Percentiles rank a stretch among this genome's conserved stretches.
phyloP scores from a whole-genome alignment of 495 filamentous ascomycete species.

The Penicillium diatomitis region DNA sequence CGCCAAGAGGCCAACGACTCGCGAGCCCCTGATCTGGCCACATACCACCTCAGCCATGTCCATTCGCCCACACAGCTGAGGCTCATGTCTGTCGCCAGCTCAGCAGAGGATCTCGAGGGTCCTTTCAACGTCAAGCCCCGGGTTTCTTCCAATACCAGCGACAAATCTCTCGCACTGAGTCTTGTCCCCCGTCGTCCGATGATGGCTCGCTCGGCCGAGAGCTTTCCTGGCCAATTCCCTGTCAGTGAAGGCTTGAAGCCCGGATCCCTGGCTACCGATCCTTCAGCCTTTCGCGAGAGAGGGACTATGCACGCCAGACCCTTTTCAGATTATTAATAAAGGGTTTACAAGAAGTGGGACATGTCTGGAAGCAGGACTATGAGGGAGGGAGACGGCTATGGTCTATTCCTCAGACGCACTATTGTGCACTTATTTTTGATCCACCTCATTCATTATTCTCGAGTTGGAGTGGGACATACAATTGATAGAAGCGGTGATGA shows the following conservation, averaged over 20 bases:
- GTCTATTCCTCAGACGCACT: too few relatives aligned
- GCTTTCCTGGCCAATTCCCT: conserved; percentile 29
- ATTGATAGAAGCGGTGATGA: background rate
- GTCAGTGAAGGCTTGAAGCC: conserved; percentile 24
- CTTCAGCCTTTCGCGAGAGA: conserved; percentile 14
- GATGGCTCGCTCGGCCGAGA: conserved; percentile 22
- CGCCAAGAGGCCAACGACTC: too few relatives aligned
- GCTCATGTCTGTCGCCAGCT: background rate
- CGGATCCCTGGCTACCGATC: conserved; percentile 20
- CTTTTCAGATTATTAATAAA: conserved; percentile 24
- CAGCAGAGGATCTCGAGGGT: background rate
- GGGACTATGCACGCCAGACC: conserved; percentile 26
- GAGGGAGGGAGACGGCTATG: too few relatives aligned
- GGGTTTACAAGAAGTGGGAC: too few relatives aligned
- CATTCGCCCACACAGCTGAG: too few relatives aligned
- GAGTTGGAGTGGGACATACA: background rate
- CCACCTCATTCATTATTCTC: too few relatives aligned
- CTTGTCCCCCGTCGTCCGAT: background rate
- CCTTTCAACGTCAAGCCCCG: background rate
- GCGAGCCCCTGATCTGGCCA: too few relatives aligned
- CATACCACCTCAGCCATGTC: too few relatives aligned
- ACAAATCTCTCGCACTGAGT: conserved; percentile 1
- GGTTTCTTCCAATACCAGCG: background rate
- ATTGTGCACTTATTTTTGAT: too few relatives aligned
- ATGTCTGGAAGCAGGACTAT: too few relatives aligned